These are phyloP conservation scores for Pichia occidentalis DNA, from an alignment of 805 yeast species.

Conservation along the genomic window DNA sequence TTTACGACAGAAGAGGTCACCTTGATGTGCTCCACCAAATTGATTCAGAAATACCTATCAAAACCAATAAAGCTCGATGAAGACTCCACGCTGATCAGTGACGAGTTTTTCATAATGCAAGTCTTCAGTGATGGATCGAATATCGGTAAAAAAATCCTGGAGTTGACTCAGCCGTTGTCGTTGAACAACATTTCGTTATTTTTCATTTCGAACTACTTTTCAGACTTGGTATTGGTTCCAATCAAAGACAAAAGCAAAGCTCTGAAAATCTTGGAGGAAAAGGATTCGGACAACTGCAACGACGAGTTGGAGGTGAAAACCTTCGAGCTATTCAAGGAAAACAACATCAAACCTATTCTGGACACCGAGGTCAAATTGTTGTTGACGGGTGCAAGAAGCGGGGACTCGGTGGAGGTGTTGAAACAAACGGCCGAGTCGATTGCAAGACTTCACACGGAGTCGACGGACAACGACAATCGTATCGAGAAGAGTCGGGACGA, in stretches of 20 bases:
- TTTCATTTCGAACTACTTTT: constrained; percentile 56
- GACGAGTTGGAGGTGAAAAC: constrained; percentile 29
- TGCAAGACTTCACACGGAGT: constrained; percentile 18
- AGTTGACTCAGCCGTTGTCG: constrained; percentile 53
- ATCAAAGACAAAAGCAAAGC: constrained; percentile 37
- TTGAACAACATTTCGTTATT: constrained; percentile 50
- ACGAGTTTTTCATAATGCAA: constrained; percentile 46
- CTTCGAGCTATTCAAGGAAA: constrained; percentile 32
- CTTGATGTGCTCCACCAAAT: constrained; percentile 41
- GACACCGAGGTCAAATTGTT: constrained; percentile 36
- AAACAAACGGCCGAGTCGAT: constrained; percentile 37
- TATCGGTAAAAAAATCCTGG: constrained; percentile 48
- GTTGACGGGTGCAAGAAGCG: constrained; percentile 54
- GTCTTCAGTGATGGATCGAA: constrained; percentile 54
- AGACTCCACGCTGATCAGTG: constrained; percentile 36
- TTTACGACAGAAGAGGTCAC: constrained; percentile 60
- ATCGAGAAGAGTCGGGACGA: constrained; percentile 1
- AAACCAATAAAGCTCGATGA: constrained; percentile 34
- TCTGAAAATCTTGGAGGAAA: constrained; percentile 35
- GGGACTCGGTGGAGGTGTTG: constrained; percentile 37
- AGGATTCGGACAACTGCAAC: background rate
- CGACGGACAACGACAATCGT: too few relatives aligned
- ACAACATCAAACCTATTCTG: constrained; percentile 39
- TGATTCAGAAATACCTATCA: constrained; percentile 34
- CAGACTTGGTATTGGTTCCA: constrained; percentile 60